These are phyloP conservation scores for Neurospora sp. DNA, from an alignment of 495 filamentous ascomycete genomes.

Conservation along the genomic window DNA sequence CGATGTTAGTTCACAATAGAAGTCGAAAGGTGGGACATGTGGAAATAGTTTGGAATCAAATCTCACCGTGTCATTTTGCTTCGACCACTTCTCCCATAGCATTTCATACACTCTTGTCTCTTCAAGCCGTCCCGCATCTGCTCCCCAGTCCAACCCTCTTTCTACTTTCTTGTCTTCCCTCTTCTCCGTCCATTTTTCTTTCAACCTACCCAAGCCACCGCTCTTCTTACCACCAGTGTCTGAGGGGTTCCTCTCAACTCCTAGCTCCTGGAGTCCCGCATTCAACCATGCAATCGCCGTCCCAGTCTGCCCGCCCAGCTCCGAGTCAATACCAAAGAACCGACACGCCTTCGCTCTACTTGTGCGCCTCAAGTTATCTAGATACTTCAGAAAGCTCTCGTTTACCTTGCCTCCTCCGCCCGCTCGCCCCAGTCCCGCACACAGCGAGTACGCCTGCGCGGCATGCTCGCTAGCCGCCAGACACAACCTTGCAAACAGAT, in stretches of 20 bases:
- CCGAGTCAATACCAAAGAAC: constrained; percentile 84
- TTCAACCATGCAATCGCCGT: constrained; percentile 75
- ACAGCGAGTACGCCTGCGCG: constrained; percentile 45
- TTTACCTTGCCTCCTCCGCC: constrained; percentile 39
- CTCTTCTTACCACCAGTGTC: constrained; percentile 28
- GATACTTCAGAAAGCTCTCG: constrained; percentile 57
- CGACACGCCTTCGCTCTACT: constrained; percentile 75
- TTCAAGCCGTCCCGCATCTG: constrained; percentile 74
- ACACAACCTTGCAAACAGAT: constrained; percentile 79
- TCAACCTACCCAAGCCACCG: constrained; percentile 52
- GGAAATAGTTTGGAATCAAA: background rate
- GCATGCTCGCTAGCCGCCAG: constrained; percentile 66
- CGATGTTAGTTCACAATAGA: background rate
- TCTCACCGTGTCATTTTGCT: constrained; percentile 85
- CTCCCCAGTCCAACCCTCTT: constrained; percentile 61
- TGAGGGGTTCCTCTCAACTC: constrained; percentile 35
- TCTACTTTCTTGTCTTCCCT: constrained; percentile 60
- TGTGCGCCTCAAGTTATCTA: constrained; percentile 60
- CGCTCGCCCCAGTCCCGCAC: constrained; percentile 20
- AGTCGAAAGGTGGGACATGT: background rate
- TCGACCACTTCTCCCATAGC: constrained; percentile 81
- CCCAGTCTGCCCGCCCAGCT: constrained; percentile 67
- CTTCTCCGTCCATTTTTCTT: constrained; percentile 60
- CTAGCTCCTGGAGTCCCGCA: constrained; percentile 61
- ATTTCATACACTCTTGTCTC: constrained; percentile 79